Evolutionary conservation across 2,329 filamentous ascomycete genomes (phyloP).

Genomic region (Triangularia verruculosa): DNA sequence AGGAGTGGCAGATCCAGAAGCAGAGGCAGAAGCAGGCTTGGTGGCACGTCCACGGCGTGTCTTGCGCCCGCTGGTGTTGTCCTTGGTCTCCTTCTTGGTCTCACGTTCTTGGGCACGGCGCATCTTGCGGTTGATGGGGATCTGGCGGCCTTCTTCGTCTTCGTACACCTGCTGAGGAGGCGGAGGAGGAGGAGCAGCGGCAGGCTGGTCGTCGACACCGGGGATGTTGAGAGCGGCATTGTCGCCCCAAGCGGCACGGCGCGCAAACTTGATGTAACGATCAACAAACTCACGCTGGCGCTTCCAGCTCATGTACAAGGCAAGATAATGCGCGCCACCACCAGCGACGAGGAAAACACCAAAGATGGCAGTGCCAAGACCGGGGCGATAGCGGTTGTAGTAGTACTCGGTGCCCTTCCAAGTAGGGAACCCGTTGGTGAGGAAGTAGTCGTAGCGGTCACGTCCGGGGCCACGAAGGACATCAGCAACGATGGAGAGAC

Average conservation of each 20-base stretch:
- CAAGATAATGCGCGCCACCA: slow-evolving; percentile 82
- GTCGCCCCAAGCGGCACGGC: slow-evolving; percentile 86
- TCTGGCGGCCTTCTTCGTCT: slow-evolving; percentile 47
- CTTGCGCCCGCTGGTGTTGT: slow-evolving; percentile 35
- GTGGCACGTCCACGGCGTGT: slow-evolving; percentile 33
- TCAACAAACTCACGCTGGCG: slow-evolving; percentile 88
- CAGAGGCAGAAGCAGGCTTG: slow-evolving; percentile 30
- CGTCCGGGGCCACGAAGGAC: slow-evolving; percentile 78
- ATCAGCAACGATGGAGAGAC: slow-evolving; percentile 78
- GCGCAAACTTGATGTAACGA: slow-evolving; percentile 85
- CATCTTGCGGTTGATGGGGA: slow-evolving; percentile 76
- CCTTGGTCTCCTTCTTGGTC: slow-evolving; percentile 63
- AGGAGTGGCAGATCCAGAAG: slow-evolving; percentile 51
- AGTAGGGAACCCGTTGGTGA: slow-evolving; percentile 85
- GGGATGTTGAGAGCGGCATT: slow-evolving; percentile 64
- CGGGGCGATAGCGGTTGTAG: slow-evolving; percentile 89
- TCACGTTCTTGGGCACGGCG: slow-evolving; percentile 87
- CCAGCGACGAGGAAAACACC: slow-evolving; percentile 81
- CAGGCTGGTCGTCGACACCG: slow-evolving; percentile 50
- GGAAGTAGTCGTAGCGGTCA: slow-evolving; percentile 91
- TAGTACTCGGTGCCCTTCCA: slow-evolving; percentile 99
- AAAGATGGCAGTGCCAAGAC: slow-evolving; percentile 76
- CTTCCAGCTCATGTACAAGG: slow-evolving; percentile 82
- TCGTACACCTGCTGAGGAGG: slow-evolving; percentile 40
- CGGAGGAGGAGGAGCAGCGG: slow-evolving; percentile 43